A percentile compares a stretch with the other conserved stretches of the same genome.
Conservation (phyloP, 2,329 filamentous ascomycete genomes). For the Botryosphaeria agaves region DNA sequence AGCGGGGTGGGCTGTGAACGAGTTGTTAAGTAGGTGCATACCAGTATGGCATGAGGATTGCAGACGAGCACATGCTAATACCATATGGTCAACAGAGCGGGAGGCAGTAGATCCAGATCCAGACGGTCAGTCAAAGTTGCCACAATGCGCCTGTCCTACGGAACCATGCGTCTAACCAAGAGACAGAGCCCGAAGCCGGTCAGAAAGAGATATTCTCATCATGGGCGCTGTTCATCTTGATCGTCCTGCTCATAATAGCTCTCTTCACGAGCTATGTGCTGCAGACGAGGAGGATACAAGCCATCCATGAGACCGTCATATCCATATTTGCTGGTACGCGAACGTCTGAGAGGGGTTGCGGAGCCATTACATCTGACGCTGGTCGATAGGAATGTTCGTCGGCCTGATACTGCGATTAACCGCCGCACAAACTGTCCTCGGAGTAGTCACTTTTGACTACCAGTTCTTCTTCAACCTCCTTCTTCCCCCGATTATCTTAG, state of each 20-base stretch:
- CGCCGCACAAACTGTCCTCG: conserved; percentile 67
- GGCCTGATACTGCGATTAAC: conserved; percentile 74
- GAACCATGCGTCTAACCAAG: conserved; percentile 5
- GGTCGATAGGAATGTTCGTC: conserved; percentile 88
- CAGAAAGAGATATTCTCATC: conserved; percentile 91
- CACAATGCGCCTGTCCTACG: conserved; percentile 1
- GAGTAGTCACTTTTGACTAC: conserved; percentile 91
- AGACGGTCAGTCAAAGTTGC: conserved; percentile 17
- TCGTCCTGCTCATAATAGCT: conserved; percentile 80
- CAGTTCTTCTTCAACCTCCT: conserved; percentile 99
- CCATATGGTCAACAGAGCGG: conserved; percentile 15
- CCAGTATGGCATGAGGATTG: too few species aligned
- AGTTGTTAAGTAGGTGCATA: conserved; percentile 18
- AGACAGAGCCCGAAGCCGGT: conserved; percentile 54
- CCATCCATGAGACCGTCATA: conserved; percentile 93
- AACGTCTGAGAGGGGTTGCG: neutral
- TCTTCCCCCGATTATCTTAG: conserved; percentile 94
- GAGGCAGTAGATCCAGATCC: conserved; percentile 28
- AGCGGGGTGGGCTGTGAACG: conserved; percentile 16
- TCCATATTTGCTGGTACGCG: conserved; percentile 82
- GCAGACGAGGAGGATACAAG: conserved; percentile 92
- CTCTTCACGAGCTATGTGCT: conserved; percentile 96
- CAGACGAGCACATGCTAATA: neutral
- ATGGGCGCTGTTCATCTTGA: conserved; percentile 94
- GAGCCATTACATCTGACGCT: too few species aligned